Base-by-base conservation (phyloP, 2,329 filamentous ascomycete species). In the Venturiaceae sp. region DNA sequence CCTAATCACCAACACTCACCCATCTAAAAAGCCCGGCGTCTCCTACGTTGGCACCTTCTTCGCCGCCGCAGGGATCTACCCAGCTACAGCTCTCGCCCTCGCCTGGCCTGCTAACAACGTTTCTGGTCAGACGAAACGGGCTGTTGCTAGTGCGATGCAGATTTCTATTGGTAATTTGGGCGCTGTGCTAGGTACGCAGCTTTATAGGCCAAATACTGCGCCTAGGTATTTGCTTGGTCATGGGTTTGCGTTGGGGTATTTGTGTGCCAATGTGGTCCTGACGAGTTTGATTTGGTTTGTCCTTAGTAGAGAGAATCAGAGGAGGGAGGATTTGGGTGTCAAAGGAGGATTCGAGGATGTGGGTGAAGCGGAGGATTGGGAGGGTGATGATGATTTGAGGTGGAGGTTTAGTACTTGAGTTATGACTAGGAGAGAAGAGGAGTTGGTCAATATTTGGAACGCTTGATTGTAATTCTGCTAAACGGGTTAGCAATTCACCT, bases 61-160 rank as follows among this genome's bases (percentile, higher is more conserved):
- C 57, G 85, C 86, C 82, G 82, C 84, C 0, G 80, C 79, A 0
- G 84, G 84, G 9, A 75, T 86, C 66, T 87, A 86, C 66, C 76
- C 77, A 50, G 82, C 80, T 44, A 82, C 86, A 0, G 84, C 84
- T 0, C 81, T 79, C 19, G 79, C 86, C 3, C 71, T 87, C 9
- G 83, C 80, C 1, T 87, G 84, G 84, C 80, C 84, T 61, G 81
- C 81, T 2, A 87, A 87, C 66, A 87, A 87, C 66, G 83, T 80
- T 0, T 83, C 84, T 0, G 83, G 82, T 0, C 85, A 88, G 66
- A 88, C 87, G 66, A 88, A 88, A 68, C 74, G 85, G 14, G 85
- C 86, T 0, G 87, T 85, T 0, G 85, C 84, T 0, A 81, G 80
- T 1, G 85, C 81, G 0, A 64, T 87, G 63, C 84, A 88, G 68